Base-by-base conservation (phyloP, 2,329 filamentous ascomycete species). In the Scorias spongiosa region DNA sequence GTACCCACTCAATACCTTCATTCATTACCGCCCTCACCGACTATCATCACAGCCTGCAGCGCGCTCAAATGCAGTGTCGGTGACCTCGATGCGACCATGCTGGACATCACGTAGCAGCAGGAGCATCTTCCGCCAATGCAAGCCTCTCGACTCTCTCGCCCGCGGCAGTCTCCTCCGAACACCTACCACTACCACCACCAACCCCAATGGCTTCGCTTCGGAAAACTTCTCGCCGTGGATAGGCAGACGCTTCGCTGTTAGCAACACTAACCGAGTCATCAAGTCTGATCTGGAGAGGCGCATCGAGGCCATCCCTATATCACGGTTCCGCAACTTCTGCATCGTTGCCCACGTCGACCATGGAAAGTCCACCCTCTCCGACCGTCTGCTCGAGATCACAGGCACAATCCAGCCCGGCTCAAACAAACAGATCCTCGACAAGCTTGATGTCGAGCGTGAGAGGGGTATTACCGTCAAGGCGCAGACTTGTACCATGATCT, bases 321-420 rank as follows among this genome's bases (percentile, higher is more conserved):
- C 82, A 45, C 76, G 84, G 15, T 89, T 75, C 57, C 81, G 91
- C 49, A 98, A 98, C 64, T 98, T 98, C 63, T 98, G 91, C 65
- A 96, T 98, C 57, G 89, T 98, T 42, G 91, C 91, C 9, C 91
- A 98, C 63, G 93, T 98, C 60, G 91, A 98, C 63, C 91, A 98
- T 78, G 91, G 91, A 57, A 98, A 98, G 66, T 93, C 84, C 60
- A 98, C 91, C 4, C 78, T 98, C 43, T 89, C 82, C 52, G 91
- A 98, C 58, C 81, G 91, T 2, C 69, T 98, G 43, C 75, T 98
- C 49, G 91, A 98, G 70, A 71, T 93, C 50, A 98, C 91, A 1
- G 89, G 91, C 15, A 96, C 89, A 6, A 96, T 98, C 50, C 69
- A 84, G 54, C 75, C 84, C 0, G 87, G 86, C 46, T 73, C 74